A percentile compares a stretch with the other conserved stretches of the same genome.
phyloP scores from a whole-genome alignment of 23 red algal genomes.

The Chondrus crispus region DNA sequence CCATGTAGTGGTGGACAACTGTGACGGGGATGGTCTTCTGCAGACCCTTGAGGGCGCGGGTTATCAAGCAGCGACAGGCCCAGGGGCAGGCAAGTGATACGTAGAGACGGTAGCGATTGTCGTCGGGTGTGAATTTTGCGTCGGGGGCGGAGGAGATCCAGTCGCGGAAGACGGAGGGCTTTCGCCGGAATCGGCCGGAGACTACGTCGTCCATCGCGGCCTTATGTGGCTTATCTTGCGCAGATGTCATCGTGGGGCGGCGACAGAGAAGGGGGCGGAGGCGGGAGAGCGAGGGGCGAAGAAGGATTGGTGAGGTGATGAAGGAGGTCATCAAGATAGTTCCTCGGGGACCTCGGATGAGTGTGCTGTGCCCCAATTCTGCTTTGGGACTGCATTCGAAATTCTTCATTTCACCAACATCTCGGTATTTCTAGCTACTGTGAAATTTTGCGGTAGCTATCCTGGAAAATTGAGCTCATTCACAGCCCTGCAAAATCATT shows the following conservation, averaged over 20 bases:
- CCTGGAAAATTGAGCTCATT: no score
- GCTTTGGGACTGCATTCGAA: no score
- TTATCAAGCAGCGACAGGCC: slow-evolving; percentile 72
- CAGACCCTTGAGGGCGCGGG: slow-evolving; percentile 78
- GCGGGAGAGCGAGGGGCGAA: not conserved
- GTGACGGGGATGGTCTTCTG: slow-evolving; percentile 47
- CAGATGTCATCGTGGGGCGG: not conserved
- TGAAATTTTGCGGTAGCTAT: no score
- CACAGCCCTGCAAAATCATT: no score
- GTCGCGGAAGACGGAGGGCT: slow-evolving; percentile 41
- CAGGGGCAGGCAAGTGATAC: slow-evolving; percentile 88
- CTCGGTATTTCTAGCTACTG: no score
- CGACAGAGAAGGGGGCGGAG: not conserved
- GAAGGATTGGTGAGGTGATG: not conserved
- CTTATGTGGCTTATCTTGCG: not conserved
- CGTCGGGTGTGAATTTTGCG: slow-evolving; percentile 41
- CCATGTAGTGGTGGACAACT: slow-evolving; percentile 87
- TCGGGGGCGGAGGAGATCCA: slow-evolving; percentile 26
- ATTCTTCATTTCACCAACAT: no score
- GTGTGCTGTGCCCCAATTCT: no score
- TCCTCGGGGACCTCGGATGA: no score
- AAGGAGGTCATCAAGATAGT: no score
- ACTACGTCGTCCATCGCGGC: slow-evolving; percentile 62
- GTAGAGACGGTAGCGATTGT: slow-evolving; percentile 67
- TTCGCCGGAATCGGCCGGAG: slow-evolving; percentile 40